A percentile compares a stretch with the other conserved stretches of the same genome.
These are phyloP conservation scores for Botrytis cinerea DNA, from an alignment of 2,329 filamentous ascomycete species.

Conservation along the genomic window DNA sequence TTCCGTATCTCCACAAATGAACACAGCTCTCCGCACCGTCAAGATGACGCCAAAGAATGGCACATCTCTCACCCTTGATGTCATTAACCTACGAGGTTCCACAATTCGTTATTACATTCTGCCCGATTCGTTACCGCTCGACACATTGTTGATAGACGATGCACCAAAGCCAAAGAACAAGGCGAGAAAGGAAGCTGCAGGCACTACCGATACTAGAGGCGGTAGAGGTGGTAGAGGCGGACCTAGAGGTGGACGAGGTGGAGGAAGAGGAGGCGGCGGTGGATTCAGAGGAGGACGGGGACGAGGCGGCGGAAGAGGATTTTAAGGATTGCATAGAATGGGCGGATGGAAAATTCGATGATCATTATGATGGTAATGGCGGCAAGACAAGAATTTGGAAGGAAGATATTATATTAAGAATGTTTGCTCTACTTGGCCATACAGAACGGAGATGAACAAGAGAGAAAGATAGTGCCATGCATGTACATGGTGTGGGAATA, in stretches of 20 bases:
- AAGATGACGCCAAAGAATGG: constrained; percentile 94
- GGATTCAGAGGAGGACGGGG: constrained; percentile 55
- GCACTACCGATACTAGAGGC: constrained; percentile 44
- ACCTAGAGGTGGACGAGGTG: constrained; percentile 50
- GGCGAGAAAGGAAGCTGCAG: constrained; percentile 84
- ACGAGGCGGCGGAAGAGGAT: constrained; percentile 50
- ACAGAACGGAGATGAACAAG: constrained; percentile 4
- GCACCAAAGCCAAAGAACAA: constrained; percentile 99
- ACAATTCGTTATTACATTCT: constrained; percentile 97
- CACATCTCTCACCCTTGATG: constrained; percentile 84
- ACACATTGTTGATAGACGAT: constrained; percentile 95
- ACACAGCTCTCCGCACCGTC: constrained; percentile 90
- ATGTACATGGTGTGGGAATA: constrained; percentile 24
- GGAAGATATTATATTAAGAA: not conserved
- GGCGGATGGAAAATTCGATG: constrained; percentile 7
- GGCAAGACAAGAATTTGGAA: not conserved
- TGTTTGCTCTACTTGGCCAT: constrained; percentile 10
- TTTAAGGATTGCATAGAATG: constrained; percentile 18
- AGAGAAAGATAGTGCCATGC: constrained; percentile 14
- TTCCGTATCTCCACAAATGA: constrained; percentile 97
- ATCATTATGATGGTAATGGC: constrained; percentile 12
- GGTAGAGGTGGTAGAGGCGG: constrained; percentile 47
- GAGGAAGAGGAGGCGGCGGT: constrained; percentile 48
- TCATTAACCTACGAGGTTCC: constrained; percentile 94
- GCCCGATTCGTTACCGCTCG: constrained; percentile 90